Evolutionary conservation across 148 eudicot species (phyloP).

Genomic region (Mesembryanthemum crystallinum): DNA sequence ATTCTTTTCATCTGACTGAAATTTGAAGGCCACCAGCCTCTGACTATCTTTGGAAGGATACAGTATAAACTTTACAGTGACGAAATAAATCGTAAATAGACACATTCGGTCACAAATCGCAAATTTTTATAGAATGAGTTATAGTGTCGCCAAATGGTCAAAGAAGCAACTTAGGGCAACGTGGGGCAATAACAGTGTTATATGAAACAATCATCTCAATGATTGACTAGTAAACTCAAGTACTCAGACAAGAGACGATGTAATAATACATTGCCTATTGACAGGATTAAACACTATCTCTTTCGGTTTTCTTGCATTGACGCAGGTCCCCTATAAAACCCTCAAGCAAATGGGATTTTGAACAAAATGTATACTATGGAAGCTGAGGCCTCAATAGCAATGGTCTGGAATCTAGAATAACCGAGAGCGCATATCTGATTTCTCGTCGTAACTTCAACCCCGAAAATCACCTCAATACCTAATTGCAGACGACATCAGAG

Average conservation of each 20-base stretch:
- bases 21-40: too few species aligned
- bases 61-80: too few species aligned
- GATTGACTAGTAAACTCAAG: not conserved
- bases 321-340: conserved; percentile 6
- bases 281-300: not conserved
- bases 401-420: not conserved
- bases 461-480: conserved; percentile 16
- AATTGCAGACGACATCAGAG: conserved; percentile 80
- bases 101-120: too few species aligned
- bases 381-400: not conserved
- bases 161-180: too few species aligned
- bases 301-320: conserved; percentile 11
- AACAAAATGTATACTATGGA: not conserved
- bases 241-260: too few species aligned
- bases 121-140: too few species aligned
- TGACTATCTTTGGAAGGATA: too few species aligned
- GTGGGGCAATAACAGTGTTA: not conserved
- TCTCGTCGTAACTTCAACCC: not conserved
- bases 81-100: too few species aligned
- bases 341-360: conserved; percentile 2
- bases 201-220: not conserved
- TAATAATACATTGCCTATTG: not conserved
- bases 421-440: not conserved
- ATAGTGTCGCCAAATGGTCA: too few species aligned
- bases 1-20: too few species aligned